Evolutionary conservation across 352 stramenopile genomes (phyloP), one percentile per base, ranked within the genome.

Genomic region (Globisporangium emineosum): DNA sequence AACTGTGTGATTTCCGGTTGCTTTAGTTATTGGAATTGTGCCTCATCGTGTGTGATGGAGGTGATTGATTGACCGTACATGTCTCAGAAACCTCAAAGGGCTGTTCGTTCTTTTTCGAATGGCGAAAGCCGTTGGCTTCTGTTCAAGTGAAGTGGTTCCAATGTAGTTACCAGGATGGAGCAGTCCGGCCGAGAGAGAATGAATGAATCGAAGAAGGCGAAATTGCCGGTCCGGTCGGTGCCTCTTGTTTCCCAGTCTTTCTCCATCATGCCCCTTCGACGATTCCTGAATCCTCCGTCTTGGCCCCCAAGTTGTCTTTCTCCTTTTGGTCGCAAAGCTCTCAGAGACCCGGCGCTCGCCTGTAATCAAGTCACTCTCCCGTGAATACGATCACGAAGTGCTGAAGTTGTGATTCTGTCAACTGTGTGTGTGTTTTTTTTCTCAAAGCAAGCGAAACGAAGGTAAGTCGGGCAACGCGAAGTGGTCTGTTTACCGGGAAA

Each of bases 101-200:
- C 35, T 42, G 10, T 51, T 25, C 10, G 23, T 54, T 54, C 23
- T 54, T 54, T 54, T 33, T 54, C 49, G 49, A 54, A 54, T 33
- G 49, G 10, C 25, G 49, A 30, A 30, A 51, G 19, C 43, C 23
- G 29, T 29, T 30, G 45, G 23, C 35, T 42, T 42, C 12, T 2
- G 12, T 17, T 19, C n/a, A n/a, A n/a, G n/a, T n/a, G n/a, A n/a
- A n/a, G n/a, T n/a, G n/a, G n/a, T n/a, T n/a, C n/a, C n/a, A n/a
- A n/a, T n/a, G n/a, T n/a, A n/a, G n/a, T n/a, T n/a, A n/a, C n/a
- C n/a, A n/a, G n/a, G n/a, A n/a, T n/a, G n/a, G n/a, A n/a, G n/a
- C n/a, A n/a, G n/a, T n/a, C n/a, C n/a, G n/a, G n/a, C n/a, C n/a
- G n/a, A n/a, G n/a, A n/a, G n/a, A n/a, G n/a, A n/a, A n/a, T n/a